Conservation (phyloP, 306 rosid genomes). For the Ceratonia siliqua region DNA sequence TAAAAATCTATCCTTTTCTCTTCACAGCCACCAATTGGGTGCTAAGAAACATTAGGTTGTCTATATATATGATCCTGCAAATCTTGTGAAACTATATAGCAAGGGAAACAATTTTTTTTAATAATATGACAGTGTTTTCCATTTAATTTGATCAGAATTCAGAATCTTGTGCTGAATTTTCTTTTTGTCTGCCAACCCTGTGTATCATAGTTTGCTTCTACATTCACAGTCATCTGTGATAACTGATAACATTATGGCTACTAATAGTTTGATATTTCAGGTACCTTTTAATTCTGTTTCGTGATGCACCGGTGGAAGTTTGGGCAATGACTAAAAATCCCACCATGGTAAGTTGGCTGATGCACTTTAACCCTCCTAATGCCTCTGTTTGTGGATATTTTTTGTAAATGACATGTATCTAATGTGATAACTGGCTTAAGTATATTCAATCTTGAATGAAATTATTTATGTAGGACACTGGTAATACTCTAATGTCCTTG, state of each 20-base stretch:
- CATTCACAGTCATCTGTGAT: slow-evolving; percentile 7
- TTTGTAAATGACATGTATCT: neutral
- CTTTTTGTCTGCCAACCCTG: neutral
- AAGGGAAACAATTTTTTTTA: neutral
- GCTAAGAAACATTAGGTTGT: slow-evolving; percentile 16
- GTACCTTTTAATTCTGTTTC: slow-evolving; percentile 94
- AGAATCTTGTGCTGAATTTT: neutral
- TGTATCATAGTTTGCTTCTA: slow-evolving; percentile 8
- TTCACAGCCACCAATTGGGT: neutral
- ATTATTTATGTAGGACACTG: neutral
- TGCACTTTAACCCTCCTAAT: slow-evolving; percentile 29
- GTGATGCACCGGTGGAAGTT: slow-evolving; percentile 98
- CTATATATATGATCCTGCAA: slow-evolving; percentile 15
- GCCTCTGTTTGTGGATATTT: neutral
- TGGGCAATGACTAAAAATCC: slow-evolving; percentile 99
- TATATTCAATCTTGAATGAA: neutral
- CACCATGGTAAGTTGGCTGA: slow-evolving; percentile 71
- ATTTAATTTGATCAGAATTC: neutral
- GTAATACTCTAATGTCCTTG: neutral
- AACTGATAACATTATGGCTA: slow-evolving; percentile 22
- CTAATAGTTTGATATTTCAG: slow-evolving; percentile 54
- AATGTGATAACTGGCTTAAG: neutral
- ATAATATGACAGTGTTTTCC: neutral
- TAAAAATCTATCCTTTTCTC: neutral
- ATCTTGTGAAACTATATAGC: slow-evolving; percentile 24